Evolutionary conservation across 345 rosid species (phyloP).

Genomic region (Nasturtium officinale): DNA sequence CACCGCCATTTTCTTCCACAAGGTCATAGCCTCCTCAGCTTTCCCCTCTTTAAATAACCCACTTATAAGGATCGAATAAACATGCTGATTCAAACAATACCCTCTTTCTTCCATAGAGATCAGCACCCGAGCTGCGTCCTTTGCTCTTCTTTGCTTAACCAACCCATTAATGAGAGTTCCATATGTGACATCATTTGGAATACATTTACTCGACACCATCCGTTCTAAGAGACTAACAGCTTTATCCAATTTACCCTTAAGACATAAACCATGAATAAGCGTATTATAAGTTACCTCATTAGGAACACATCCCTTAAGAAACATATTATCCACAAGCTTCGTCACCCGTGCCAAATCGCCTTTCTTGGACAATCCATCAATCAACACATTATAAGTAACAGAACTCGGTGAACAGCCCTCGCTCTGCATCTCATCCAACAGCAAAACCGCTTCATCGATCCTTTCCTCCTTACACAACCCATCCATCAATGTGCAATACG

Average conservation of each 20-base stretch:
- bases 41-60: slow-evolving; percentile 87
- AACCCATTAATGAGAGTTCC: slow-evolving; percentile 84
- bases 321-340: slow-evolving; percentile 90
- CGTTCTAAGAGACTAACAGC: slow-evolving; percentile 78
- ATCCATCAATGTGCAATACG: slow-evolving; percentile 89
- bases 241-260: slow-evolving; percentile 76
- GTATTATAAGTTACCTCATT: slow-evolving; percentile 86
- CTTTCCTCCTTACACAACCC: slow-evolving; percentile 85
- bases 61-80: slow-evolving; percentile 70
- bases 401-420: slow-evolving; percentile 80
- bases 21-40: slow-evolving; percentile 58
- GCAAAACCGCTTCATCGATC: slow-evolving; percentile 76
- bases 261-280: slow-evolving; percentile 83
- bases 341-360: slow-evolving; percentile 73
- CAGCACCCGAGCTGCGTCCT: slow-evolving; percentile 58
- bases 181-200: slow-evolving; percentile 82
- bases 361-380: slow-evolving; percentile 80
- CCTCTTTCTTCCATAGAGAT: slow-evolving; percentile 78
- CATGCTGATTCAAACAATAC: slow-evolving; percentile 57
- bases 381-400: slow-evolving; percentile 70
- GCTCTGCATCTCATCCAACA: slow-evolving; percentile 93
- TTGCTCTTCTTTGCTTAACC: slow-evolving; percentile 67
- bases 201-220: slow-evolving; percentile 71
- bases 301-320: slow-evolving; percentile 85
- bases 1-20: slow-evolving; percentile 65